Percentiles rank a stretch among this genome's conserved stretches.
phyloP scores from a whole-genome alignment of 495 filamentous ascomycete species.

The Aspergillus nanangensis region DNA sequence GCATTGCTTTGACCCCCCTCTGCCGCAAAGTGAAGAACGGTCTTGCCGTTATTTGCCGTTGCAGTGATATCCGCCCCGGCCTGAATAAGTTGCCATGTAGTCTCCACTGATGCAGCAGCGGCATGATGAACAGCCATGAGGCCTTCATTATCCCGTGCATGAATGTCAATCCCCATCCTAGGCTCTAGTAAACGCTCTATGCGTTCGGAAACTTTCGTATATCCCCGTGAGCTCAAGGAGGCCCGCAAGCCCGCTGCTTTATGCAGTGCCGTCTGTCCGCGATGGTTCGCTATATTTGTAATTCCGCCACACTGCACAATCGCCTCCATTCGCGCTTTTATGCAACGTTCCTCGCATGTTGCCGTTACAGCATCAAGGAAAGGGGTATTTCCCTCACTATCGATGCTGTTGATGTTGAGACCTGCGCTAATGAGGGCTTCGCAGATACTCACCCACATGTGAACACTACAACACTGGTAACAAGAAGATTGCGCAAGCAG shows the following conservation, averaged over 20 bases:
- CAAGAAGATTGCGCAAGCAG: too few species aligned
- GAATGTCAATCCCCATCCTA: slow-evolving; percentile 56
- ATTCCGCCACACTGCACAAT: neutral
- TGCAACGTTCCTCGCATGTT: neutral
- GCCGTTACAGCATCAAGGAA: neutral
- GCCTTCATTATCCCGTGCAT: slow-evolving; percentile 73
- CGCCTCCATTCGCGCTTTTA: neutral
- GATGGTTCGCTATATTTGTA: neutral
- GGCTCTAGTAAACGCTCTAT: neutral
- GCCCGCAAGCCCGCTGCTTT: too few species aligned
- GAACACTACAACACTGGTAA: too few species aligned
- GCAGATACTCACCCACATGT: too few species aligned
- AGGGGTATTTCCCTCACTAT: neutral
- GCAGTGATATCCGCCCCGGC: slow-evolving; percentile 12
- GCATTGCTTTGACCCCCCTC: slow-evolving; percentile 7
- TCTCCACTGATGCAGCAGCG: slow-evolving; percentile 2
- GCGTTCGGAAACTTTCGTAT: too few species aligned
- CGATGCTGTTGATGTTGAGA: neutral
- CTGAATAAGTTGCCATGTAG: slow-evolving; percentile 3
- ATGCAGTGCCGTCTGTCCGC: slow-evolving; percentile 3
- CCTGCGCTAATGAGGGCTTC: slow-evolving; percentile 3
- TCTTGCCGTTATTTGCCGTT: slow-evolving; percentile 2
- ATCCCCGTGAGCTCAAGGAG: too few species aligned
- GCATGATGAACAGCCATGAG: slow-evolving; percentile 80
- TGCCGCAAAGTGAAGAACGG: slow-evolving; percentile 12